Evolutionary conservation across 1,284 basidiomycete genomes (phyloP), one percentile per base, ranked within the genome.

Genomic region (Sporisorium sorghi): DNA sequence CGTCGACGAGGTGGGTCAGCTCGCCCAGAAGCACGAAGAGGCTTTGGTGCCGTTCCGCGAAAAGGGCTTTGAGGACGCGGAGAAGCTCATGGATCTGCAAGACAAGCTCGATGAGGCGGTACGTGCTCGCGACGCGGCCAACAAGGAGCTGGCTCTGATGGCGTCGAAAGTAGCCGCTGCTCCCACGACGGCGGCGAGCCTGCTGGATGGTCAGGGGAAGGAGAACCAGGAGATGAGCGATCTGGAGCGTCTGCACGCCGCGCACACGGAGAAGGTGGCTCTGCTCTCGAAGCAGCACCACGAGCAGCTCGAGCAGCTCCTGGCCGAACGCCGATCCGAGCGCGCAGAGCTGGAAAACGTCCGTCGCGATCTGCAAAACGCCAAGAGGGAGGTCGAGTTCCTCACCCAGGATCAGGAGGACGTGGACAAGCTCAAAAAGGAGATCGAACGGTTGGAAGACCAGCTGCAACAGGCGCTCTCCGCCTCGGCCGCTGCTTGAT

Each of bases 51-150:
- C 58, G 11, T 47, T 67, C 51, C 53, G 57, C 17, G 70, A 76
- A 51, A 76, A 74, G 56, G 48, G 51, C 28, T 44, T 66, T 33
- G 51, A 71, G 57, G 67, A 74, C 35, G 37, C 63, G 10, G 69
- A 57, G 3, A 67, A 69, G 58, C 57, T 76, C 26, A 71, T 77
- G 71, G 68, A 74, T 12, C 54, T 79, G 48, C 72, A 74, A 33
- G 77, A 79, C 54, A 63, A 59, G 55, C 62, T 79, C 28, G 66
- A 71, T 37, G 64, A 67, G 19, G 77, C 68, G 6, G 71, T 65
- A 23, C 73, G 69, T n/a, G 74, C 64, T 32, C 59, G 67, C 21
- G 77, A 79, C 37, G 64, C 64, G 19, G 62, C 59, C 23, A 53
- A 35, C 3, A 51, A 57, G 43, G 62, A 71, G 47, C 42, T 68